Evolutionary conservation across 2,329 filamentous ascomycete genomes (phyloP).

Genomic region (Fusarium austroafricanum): DNA sequence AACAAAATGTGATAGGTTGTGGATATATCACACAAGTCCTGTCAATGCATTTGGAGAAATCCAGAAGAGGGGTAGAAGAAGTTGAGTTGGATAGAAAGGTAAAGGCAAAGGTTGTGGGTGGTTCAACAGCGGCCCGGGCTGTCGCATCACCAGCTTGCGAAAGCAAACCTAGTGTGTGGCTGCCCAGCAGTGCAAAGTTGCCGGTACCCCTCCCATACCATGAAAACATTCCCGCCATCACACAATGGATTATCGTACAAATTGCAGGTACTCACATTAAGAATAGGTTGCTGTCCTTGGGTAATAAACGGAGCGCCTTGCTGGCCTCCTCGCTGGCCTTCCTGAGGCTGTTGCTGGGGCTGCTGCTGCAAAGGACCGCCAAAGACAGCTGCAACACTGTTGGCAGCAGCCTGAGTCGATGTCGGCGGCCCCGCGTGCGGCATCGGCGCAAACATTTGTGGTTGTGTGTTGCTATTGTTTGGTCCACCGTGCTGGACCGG

Average conservation of each 20-base stretch:
- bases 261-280: constrained; percentile 61
- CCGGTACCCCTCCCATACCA: constrained; percentile 8
- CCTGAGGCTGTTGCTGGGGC: constrained; percentile 71
- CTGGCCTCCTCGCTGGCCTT: constrained; percentile 64
- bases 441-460: constrained; percentile 69
- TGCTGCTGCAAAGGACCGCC: constrained; percentile 74
- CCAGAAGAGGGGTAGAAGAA: constrained; percentile 5
- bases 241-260: constrained; percentile 13
- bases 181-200: constrained; percentile 23
- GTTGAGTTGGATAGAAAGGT: background rate
- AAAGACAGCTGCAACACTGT: constrained; percentile 73
- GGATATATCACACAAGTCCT: constrained; percentile 2
- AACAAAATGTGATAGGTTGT: constrained; percentile 1
- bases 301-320: constrained; percentile 47
- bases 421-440: constrained; percentile 63
- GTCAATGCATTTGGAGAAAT: background rate
- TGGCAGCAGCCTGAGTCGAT: constrained; percentile 67
- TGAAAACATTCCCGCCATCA: background rate
- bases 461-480: constrained; percentile 58
- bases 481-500: constrained; percentile 64
- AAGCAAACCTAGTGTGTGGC: constrained; percentile 25
- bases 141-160: constrained; percentile 30
- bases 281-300: constrained; percentile 58
- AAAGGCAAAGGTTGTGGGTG: constrained; percentile 20
- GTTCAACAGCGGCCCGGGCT: constrained; percentile 21